phyloP scores from a whole-genome alignment of 2,329 filamentous ascomycete genomes.

The Zalaria sp. region DNA sequence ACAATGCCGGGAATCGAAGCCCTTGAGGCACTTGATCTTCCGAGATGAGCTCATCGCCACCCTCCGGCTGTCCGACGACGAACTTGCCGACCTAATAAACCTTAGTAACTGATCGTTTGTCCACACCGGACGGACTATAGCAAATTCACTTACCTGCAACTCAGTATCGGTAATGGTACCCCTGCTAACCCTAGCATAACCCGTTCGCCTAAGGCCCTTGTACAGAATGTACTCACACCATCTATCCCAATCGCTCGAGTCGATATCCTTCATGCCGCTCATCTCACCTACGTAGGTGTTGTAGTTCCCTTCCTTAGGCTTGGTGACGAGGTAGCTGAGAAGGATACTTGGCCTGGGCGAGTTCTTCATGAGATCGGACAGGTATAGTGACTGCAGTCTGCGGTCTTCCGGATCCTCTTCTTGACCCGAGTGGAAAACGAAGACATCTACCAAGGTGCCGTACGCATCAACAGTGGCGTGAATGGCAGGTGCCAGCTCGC shows the following conservation, averaged over 20 bases:
- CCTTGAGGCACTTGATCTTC: constrained; percentile 66
- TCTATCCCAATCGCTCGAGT: constrained; percentile 81
- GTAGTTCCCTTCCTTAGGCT: constrained; percentile 85
- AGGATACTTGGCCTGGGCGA: constrained; percentile 69
- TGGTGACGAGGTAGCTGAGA: constrained; percentile 84
- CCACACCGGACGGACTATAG: constrained; percentile 3
- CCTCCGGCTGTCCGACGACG: constrained; percentile 57
- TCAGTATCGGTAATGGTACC: constrained; percentile 95
- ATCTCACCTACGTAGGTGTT: constrained; percentile 80
- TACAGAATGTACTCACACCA: constrained; percentile 99
- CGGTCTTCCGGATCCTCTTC: constrained; percentile 92
- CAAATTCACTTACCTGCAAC: constrained; percentile 51
- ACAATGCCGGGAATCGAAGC: constrained; percentile 70
- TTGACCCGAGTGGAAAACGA: constrained; percentile 97
- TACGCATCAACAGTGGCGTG: constrained; percentile 94
- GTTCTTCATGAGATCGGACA: constrained; percentile 76
- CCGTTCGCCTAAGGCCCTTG: constrained; percentile 72
- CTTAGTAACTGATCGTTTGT: not conserved
- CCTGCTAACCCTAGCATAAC: constrained; percentile 79
- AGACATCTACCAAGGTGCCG: constrained; percentile 77
- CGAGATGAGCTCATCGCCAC: constrained; percentile 49
- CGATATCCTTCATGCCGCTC: constrained; percentile 92
- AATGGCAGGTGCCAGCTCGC: constrained; percentile 89
- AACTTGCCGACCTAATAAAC: constrained; percentile 65
- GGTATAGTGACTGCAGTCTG: constrained; percentile 71